These are phyloP conservation scores for Pythium aristosporum DNA, from an alignment of 352 stramenopile species.

Conservation along the genomic window DNA sequence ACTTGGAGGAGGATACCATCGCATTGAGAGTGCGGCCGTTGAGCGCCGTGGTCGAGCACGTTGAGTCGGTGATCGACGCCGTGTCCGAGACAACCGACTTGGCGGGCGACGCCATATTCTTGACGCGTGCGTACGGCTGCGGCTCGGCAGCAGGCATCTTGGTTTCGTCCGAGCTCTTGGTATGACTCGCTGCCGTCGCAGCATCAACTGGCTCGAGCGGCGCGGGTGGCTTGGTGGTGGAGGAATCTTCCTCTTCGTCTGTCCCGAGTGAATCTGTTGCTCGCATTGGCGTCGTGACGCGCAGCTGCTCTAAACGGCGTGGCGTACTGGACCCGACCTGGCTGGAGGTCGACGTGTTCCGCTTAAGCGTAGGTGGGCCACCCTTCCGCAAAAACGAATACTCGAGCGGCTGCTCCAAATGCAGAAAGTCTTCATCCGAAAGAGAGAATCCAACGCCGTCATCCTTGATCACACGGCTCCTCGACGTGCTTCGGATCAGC, in stretches of 20 bases:
- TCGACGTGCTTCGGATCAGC: slow-evolving; percentile 28
- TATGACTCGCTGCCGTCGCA: neutral
- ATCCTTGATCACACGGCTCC: slow-evolving; percentile 31
- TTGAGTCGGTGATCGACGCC: slow-evolving; percentile 38
- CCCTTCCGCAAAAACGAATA: slow-evolving; percentile 26
- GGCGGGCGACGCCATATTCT: slow-evolving; percentile 49
- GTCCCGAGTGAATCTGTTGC: neutral
- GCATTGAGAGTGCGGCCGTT: slow-evolving; percentile 35
- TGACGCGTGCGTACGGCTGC: slow-evolving; percentile 17
- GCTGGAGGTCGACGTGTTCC: neutral
- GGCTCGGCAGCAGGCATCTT: neutral
- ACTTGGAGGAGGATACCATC: slow-evolving; percentile 31
- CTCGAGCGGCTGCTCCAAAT: slow-evolving; percentile 44
- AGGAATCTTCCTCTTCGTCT: neutral
- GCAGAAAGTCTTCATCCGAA: slow-evolving; percentile 74
- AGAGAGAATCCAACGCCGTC: slow-evolving; percentile 45
- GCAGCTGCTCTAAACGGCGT: neutral
- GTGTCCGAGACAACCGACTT: slow-evolving; percentile 30
- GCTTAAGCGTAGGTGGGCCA: slow-evolving; percentile 5
- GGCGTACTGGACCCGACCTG: neutral
- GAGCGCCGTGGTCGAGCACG: slow-evolving; percentile 50
- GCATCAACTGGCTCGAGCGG: neutral
- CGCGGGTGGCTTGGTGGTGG: neutral
- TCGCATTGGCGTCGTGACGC: slow-evolving; percentile 3
- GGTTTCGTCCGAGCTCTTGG: neutral